Conservation (phyloP, 2,329 filamentous ascomycete species). For the Fusarium sp. region DNA sequence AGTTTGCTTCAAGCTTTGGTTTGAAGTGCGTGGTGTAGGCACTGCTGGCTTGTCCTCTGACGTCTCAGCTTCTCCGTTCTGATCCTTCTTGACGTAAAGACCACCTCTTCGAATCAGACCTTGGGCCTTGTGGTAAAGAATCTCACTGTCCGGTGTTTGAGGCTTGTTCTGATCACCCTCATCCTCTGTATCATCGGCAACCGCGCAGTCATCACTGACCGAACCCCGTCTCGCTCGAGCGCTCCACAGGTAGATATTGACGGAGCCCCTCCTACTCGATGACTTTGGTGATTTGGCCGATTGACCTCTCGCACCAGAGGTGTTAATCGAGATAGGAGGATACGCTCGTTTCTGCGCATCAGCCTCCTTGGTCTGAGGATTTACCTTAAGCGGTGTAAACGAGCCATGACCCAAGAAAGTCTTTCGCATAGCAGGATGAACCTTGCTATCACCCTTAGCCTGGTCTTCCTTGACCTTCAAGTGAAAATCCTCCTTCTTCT, state of each 20-base stretch:
- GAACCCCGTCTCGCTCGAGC: slow-evolving; percentile 37
- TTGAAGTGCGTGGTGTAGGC: slow-evolving; percentile 8
- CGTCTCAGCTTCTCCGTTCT: neutral
- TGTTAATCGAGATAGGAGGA: slow-evolving; percentile 53
- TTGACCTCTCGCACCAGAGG: slow-evolving; percentile 43
- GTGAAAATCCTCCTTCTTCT: slow-evolving; percentile 51
- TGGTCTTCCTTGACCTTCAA: slow-evolving; percentile 45
- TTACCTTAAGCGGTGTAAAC: slow-evolving; percentile 46
- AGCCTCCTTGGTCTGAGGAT: slow-evolving; percentile 35
- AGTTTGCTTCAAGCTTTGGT: slow-evolving; percentile 12
- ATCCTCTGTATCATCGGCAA: slow-evolving; percentile 40
- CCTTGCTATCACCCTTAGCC: slow-evolving; percentile 41
- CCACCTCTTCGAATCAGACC: slow-evolving; percentile 39
- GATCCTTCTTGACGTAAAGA: slow-evolving; percentile 35
- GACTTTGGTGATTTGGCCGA: slow-evolving; percentile 45
- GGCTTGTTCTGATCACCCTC: slow-evolving; percentile 22
- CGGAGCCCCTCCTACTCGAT: slow-evolving; percentile 46
- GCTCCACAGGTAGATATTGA: slow-evolving; percentile 48
- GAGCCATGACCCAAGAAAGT: slow-evolving; percentile 42
- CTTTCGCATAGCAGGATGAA: slow-evolving; percentile 52
- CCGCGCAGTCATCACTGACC: slow-evolving; percentile 37
- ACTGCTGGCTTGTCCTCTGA: neutral
- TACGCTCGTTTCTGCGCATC: slow-evolving; percentile 48
- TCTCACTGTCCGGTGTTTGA: slow-evolving; percentile 22
- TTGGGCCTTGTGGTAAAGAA: slow-evolving; percentile 34